Base-by-base conservation (phyloP, 805 yeast species). In the Yarrowia phangngaensis region DNA sequence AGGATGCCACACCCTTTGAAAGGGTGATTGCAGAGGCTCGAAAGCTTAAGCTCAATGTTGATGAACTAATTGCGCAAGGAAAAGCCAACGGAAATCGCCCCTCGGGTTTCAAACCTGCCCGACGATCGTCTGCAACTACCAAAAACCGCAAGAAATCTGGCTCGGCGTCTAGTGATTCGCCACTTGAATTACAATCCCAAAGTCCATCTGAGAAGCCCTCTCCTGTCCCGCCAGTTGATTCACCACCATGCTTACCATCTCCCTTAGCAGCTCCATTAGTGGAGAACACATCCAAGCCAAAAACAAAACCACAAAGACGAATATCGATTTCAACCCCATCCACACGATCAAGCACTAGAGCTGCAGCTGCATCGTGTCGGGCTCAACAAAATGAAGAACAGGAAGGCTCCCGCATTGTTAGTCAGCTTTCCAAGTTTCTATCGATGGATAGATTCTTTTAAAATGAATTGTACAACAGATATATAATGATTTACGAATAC, bases 1-100 rank as follows among this genome's bases (percentile, higher is more conserved):
- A 54, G 8, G 55, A 51, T 14, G 55, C 55, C 6, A 51, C 59
- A 6, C 50, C 58, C 6, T 56, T 56, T 36, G 57, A 55, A 16
- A 28, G 59, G n/a, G 56, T 53, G 8, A 36, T 56, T 13, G 59
- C 55, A 4, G 59, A 56, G 31, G 59, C 59, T 6, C 11, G 53
- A 15, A 55, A 55, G 32, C 53, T 56, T 16, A 35, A 48, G 22
- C 49, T 56, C 27, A 50, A 56, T 29, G 57, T 56, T 8, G 56
- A 56, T 13, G 55, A 51, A 32, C 41, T 52, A 15, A 49, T 50
- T n/a, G 53, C 51, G 31, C 56, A 30, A 8, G 35, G 35, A 20
- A 41, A 30, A 19, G 48, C 48, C 5, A 46, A 46, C 16, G 31
- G 32, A 2, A 46, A 46, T 32, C 8, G 48, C 3, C 31, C 30